phyloP scores from a whole-genome alignment of 352 stramenopile species.

The Pythium oligandrum region DNA sequence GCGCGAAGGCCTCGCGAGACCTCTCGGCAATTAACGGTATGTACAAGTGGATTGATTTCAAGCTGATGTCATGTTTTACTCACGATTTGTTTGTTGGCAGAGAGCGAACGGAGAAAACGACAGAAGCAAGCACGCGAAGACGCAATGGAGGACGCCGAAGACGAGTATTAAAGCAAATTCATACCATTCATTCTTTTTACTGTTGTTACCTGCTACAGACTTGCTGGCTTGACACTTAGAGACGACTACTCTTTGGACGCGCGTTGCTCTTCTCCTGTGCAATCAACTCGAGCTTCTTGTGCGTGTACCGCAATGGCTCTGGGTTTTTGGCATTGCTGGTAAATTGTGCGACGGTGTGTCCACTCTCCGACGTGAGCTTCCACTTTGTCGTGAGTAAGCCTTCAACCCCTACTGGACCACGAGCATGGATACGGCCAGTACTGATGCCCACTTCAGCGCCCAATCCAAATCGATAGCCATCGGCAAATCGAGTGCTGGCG shows the following conservation, averaged over 20 bases:
- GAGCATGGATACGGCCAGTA: conserved; percentile 95
- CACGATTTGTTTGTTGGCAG: conserved; percentile 15
- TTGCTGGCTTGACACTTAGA: conserved; percentile 23
- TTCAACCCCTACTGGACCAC: conserved; percentile 95
- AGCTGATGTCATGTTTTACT: conserved; percentile 1
- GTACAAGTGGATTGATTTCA: conserved; percentile 7
- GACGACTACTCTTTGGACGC: conserved; percentile 62
- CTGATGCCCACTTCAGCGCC: conserved; percentile 98
- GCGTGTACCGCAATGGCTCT: conserved; percentile 60
- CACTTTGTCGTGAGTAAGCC: conserved; percentile 98
- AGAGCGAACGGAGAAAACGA: conserved; percentile 63
- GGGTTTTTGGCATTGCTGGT: conserved; percentile 21
- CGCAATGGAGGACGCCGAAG: conserved; percentile 29
- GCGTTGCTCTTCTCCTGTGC: conserved; percentile 51
- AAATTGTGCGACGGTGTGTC: conserved; percentile 81
- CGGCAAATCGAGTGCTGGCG: conserved; percentile 92
- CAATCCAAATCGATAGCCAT: conserved; percentile 97
- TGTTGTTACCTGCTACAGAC: no score
- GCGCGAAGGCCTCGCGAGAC: conserved; percentile 75
- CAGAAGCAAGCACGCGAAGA: conserved; percentile 31
- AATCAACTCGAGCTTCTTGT: conserved; percentile 73
- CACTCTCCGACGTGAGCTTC: conserved; percentile 87
- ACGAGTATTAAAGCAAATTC: conserved; percentile 21
- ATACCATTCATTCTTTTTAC: no score
- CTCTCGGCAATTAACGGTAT: conserved; percentile 55